Base-by-base conservation (phyloP, 2,329 filamentous ascomycete species). In the Pseudogymnoascus sp. region DNA sequence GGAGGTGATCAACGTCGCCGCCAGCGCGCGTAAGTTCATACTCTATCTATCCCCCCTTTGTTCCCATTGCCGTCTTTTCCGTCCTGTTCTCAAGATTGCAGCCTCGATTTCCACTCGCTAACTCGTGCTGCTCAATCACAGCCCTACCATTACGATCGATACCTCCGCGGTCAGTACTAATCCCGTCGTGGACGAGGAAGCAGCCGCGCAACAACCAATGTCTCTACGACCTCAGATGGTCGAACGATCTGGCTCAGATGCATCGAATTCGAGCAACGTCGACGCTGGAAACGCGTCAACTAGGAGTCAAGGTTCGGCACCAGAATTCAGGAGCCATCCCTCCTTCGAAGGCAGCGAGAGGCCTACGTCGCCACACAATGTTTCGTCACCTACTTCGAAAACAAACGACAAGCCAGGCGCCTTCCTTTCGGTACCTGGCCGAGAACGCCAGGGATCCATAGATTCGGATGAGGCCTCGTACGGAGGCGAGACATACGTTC, bases 301-400 rank as follows among this genome's bases (percentile, higher is more conserved):
- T 38, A 64, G 65, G 6, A 73, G 69, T 65, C 68, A 70, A 36
- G 65, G 66, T 36, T 72, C 71, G 61, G 65, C 64, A 33, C 68
- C 80, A 1, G 83, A 87, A 68, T 72, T 81, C 53, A 80, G 80
- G 63, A 78, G 78, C 17, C 78, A 80, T 61, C 78, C 75, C 61
- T 86, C 84, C 13, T 86, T 86, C 63, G 85, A 88, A 40, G 83
- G 79, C 67, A 78, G 79, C 66, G 83, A 84, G 53, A 86, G 85
- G 68, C 86, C 86, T 10, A 86, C 82, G 2, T 88, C 86, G 42
- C 84, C 86, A 5, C 86, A 88, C 72, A 88, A 89, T 75, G 76
- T 88, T 42, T 88, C 85, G 0, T 87, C 86, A 10, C 85, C 86
- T 2, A 80, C 80, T 10, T 75, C 78, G 19, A 81, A 80, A 68